phyloP scores from a whole-genome alignment of 108 stramenopile genomes.

The Epithemia pelagica region DNA sequence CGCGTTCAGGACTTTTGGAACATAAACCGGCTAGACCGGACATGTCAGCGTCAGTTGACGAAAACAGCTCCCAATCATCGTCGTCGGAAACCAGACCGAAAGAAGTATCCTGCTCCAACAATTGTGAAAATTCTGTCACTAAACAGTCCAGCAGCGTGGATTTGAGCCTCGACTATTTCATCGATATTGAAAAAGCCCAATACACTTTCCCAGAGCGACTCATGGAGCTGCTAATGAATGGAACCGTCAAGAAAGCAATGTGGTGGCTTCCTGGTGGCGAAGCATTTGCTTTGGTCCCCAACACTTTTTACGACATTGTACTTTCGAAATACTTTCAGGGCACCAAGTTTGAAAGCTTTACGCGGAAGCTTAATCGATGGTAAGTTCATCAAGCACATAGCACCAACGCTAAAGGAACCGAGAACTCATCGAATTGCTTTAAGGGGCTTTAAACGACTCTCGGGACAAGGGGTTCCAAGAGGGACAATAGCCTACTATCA shows the following conservation, averaged over 20 bases:
- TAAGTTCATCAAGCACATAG: constrained; percentile 7
- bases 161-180: neutral
- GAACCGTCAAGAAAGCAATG: constrained; percentile 14
- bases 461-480: constrained; percentile 3
- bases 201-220: constrained; percentile 17
- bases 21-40: no score
- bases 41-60: no score
- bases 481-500: constrained; percentile 9
- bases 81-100: no score
- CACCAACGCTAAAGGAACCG: constrained; percentile 1
- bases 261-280: constrained; percentile 29
- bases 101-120: no score
- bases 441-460: constrained; percentile 13
- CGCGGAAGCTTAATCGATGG: constrained; percentile 33
- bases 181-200: neutral
- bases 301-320: constrained; percentile 21
- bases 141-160: no score
- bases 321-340: constrained; percentile 29
- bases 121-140: no score
- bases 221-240: constrained; percentile 22
- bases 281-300: constrained; percentile 22
- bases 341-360: constrained; percentile 32
- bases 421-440: neutral
- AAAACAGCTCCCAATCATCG: no score
- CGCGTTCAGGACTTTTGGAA: no score